Evolutionary conservation across 257 asterid genomes (phyloP), one percentile per base, ranked within the genome.

Genomic region (Nicotiana knightiana): DNA sequence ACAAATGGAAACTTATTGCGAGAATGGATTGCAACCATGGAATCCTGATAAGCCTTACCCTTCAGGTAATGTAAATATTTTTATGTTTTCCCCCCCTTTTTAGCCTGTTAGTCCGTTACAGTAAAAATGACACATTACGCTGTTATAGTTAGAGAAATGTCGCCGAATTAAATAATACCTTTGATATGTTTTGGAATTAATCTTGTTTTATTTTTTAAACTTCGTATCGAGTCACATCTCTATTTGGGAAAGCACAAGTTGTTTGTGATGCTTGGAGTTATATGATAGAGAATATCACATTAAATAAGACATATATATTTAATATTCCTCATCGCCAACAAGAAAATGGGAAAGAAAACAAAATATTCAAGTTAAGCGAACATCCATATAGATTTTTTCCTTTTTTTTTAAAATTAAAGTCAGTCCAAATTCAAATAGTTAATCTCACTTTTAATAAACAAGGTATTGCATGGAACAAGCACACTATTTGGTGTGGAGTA

Each of bases 1-100:
- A 33, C 98, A 94, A 79, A 93, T 96, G 91, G 99, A 96, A 88
- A 88, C 93, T 0, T 96, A 96, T 28, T 96, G 99, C 87, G 93
- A 92, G 51, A 76, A 89, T 85, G 99, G 98, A 21, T 43, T 96
- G 87, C 85, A 92, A 76, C 98, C 99, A 57, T 96, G 99, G 99
- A 71, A 81, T 39, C 79, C 93, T 70, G 79, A 88, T 39, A 96
- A 96, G 90, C 85, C 97, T 78, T 94, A 91, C 83, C 95, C 98
- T 83, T 80, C 99, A 88, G 98, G 99, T 93, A 85, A 12, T 35
- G 4, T 15, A 30, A 28, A 24, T 18, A 33, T 55, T 33, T 32
- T 71, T 5, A 0, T 3, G 5, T 53, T 53, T 21, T 0, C 24
- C 24, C 24, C 24, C 24, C 24, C 24, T 0, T 21, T 21, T 53